These are phyloP conservation scores for Leccinum rimulosum DNA, from an alignment of 768 basidiomycete species.

Conservation along the genomic window DNA sequence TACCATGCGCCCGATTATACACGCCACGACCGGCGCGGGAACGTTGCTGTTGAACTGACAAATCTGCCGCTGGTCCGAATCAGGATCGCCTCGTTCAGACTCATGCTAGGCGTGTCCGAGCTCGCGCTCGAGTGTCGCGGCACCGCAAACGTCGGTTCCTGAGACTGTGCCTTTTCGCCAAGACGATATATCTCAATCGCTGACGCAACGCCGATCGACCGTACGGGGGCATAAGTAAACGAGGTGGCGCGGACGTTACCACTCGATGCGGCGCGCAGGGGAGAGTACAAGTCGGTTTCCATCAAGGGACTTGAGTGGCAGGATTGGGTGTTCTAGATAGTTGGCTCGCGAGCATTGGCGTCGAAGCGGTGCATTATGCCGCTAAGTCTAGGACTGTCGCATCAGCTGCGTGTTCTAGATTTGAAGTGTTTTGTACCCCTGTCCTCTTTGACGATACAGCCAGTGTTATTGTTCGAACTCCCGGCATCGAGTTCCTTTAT, in stretches of 20 bases:
- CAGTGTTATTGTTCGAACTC: no score
- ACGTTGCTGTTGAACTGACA: constrained; percentile 28
- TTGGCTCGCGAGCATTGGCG: neutral
- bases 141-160: neutral
- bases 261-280: no score
- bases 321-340: neutral
- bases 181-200: neutral
- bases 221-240: no score
- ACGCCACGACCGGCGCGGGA: constrained; percentile 25
- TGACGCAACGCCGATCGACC: neutral
- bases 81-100: no score
- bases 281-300: neutral
- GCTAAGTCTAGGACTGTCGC: no score
- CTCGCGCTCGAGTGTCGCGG: neutral
- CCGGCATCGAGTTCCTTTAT: no score
- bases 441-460: no score
- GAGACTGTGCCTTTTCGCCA: constrained; percentile 15
- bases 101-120: neutral
- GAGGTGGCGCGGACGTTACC: no score
- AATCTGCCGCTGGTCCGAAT: constrained; percentile 15
- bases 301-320: neutral
- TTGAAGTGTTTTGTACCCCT: no score
- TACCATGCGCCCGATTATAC: constrained; percentile 28
- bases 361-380: no score
- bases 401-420: no score